Evolutionary conservation across 169 alveolate genomes (phyloP), one percentile per base, ranked within the genome.

Genomic region (Plasmodium blacklocki): DNA sequence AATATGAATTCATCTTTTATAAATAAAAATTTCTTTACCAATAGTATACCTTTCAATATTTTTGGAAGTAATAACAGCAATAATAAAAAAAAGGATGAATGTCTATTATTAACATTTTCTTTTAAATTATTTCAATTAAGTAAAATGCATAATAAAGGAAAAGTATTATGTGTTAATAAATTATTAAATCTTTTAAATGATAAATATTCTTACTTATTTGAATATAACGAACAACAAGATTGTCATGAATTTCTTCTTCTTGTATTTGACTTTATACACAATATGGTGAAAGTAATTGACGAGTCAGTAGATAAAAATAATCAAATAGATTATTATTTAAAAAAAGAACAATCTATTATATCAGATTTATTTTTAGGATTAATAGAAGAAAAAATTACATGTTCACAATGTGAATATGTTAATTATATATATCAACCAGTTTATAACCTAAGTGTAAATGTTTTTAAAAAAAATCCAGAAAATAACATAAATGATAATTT

Each of bases 311-410:
- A 76, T 29, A 76, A 76, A 47, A 64, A 64, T 76, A 76, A 76
- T 68, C 58, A 62, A 64, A 76, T 76, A 39, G 89, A 76, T 63
- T 76, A 63, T 39, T 76, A 70, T 45, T 32, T 76, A 45, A 76
- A 76, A 68, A 76, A 64, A 64, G 89, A 76, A 15, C 89, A 76
- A 32, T 76, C 89, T 6, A 39, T 76, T 43, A 76, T 76, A 32
- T 76, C 75, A 49, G 89, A 76, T 76, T 47, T 63, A 39, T 76
- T 76, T 52, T 76, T 76, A 76, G 89, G 89, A 15, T 58, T 76
- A 76, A 76, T 76, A 21, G 89, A 76, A 76, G 89, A 76, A 63
- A 76, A 76, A 76, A 76, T 76, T 76, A 64, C 89, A 19, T 76
- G 89, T 9, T 76, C 89, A 21, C 74, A 76, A 49, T 76, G 89